Base-by-base conservation (phyloP, 371 early-diverging fungal species). In the Mucor irregularis region DNA sequence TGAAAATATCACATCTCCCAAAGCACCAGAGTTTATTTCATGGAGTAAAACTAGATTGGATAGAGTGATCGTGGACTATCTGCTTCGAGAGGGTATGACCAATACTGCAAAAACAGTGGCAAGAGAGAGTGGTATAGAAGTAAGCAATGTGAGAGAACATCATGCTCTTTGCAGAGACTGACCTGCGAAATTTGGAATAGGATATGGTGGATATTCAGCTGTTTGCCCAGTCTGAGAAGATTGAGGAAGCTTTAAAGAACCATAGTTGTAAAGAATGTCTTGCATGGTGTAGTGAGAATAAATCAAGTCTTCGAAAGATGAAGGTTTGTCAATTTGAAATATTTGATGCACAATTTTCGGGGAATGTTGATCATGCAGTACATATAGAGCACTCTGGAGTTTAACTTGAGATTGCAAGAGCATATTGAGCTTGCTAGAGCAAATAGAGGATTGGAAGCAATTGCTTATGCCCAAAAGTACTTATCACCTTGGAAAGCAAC, bases 221-320 rank as follows among this genome's bases (percentile, higher is more conserved):
- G 3, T 97, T 98, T 79, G 74, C 77, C 6, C 90, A 92, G 62
- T 79, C 90, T 0, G 83, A 84, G 54, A 77, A 76, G 40, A 89
- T 96, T 16, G 95, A 94, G 53, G 84, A 87, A 45, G 87, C 93
- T 2, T 66, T 95, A 22, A 58, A 73, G 52, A 66, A 80, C 19
- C 79, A 83, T 28, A 91, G 89, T 65, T 97, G 96, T 64, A 71
- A 86, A 31, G 92, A 92, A 66, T 89, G 91, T 39, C 69, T 98
- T 44, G 80, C 80, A 24, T 98, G 97, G 98, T 98, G 97, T 64
- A 81, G 79, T 19, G 97, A 97, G 19, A 96, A 98, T 75, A 81
- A 85, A 37, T 86, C 91, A 1, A 84, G 78, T 6, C 73, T 98
- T 43, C 86, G 88, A 59, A 96, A 96, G 64, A 53, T 70, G 43